A percentile compares a stretch with the other conserved stretches of the same genome.
Evolutionary conservation across 179 eudicot genomes (phyloP).

Genomic region (Patellifolia procumbens): DNA sequence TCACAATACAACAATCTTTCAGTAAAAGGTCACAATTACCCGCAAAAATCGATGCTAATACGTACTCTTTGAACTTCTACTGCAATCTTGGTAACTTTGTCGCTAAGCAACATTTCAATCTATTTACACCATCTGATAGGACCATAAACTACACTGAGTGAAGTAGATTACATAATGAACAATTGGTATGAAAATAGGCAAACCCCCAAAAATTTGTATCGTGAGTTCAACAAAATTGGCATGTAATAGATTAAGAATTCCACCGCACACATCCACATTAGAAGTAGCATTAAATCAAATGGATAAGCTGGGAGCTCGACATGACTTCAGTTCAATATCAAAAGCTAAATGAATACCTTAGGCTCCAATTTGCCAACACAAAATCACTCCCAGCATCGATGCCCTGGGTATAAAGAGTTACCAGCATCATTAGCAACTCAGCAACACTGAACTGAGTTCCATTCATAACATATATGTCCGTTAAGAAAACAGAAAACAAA

Average conservation of each 20-base stretch:
- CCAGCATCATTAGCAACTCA: slow-evolving; percentile 6
- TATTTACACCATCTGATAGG: background rate
- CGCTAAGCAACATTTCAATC: background rate
- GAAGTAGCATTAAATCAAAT: background rate
- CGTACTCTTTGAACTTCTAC: background rate
- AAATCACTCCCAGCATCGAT: slow-evolving; percentile 32
- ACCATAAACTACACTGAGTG: background rate
- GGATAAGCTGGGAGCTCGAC: background rate
- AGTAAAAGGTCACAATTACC: no score
- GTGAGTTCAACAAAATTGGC: background rate
- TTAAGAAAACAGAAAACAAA: background rate
- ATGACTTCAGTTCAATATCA: slow-evolving; percentile 1
- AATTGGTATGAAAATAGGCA: background rate
- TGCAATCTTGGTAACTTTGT: background rate
- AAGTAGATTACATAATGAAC: background rate
- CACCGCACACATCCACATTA: background rate
- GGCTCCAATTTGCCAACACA: slow-evolving; percentile 71
- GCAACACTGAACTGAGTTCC: background rate
- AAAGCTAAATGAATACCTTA: slow-evolving; percentile 50
- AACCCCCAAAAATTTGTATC: background rate
- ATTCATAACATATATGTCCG: background rate
- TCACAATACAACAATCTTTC: no score
- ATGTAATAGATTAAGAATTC: background rate
- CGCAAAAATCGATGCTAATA: no score
- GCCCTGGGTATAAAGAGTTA: slow-evolving; percentile 44